Evolutionary conservation across 306 rosid species (phyloP), one percentile per base, ranked within the genome.

Genomic region (Castanopsis chinensis): DNA sequence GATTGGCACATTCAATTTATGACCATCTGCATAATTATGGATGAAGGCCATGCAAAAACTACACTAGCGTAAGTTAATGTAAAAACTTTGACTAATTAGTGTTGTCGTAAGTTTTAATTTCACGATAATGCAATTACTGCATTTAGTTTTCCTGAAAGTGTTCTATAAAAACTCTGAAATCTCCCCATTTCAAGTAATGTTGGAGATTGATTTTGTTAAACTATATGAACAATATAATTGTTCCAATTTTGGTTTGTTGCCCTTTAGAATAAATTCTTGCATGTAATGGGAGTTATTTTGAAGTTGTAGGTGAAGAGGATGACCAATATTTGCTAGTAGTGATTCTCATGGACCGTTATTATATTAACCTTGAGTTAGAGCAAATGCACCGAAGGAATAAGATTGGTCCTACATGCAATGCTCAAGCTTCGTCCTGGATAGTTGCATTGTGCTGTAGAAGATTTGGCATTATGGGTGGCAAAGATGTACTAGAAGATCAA

Each of bases 401-500:
- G 53, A 71, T 37, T 14, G 55, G 85, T 70, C 68, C 54, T 74
- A 72, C 74, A 23, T 85, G 78, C 71, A 68, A 78, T 28, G 53
- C 56, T 75, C 70, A 79, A 81, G 80, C 82, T 73, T 87, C 82
- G 82, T 58, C 81, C 20, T 56, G 74, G 86, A 84, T 87, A 32
- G 57, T 45, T 45, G 0, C 53, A 11, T 1, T 1, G 0, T 45
- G 13, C 53, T 11, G 4, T 0, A 45, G 13, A 80, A 79, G 32
- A 53, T 80, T 74, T 60, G 78, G 79, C 71, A 56, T 64, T 57
- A 33, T 33, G 56, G 68, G 70, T 67, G 83, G 83, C 52, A 60
- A 60, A 69, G 63, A 79, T 76, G 80, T 61, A 2, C 80, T 86
- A 5, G 78, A 83, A 83, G 60, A 58, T 56, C 73, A 61, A 21